Base-by-base conservation (phyloP, 139 green algal species). In the Coccomyxa sp. region DNA sequence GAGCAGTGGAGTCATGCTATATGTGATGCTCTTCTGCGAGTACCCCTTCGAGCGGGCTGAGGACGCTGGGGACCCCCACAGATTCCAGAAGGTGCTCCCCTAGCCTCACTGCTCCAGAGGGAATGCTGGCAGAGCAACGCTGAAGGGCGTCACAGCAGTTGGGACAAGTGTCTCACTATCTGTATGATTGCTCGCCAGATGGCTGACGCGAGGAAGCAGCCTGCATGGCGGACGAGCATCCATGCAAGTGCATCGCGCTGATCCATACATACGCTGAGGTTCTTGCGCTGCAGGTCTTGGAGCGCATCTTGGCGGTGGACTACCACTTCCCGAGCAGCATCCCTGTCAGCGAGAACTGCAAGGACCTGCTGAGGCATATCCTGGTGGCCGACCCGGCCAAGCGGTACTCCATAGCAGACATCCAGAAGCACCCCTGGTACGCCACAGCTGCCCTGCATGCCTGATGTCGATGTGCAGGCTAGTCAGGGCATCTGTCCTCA, bases 11-110 rank as follows among this genome's bases (percentile, higher is more conserved):
- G 93, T 97, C 8, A 94, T 92, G 79, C 86, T 97, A 41, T 97
- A 95, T 79, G 92, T 95, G 33, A 97, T 97, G 93, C 83, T 97
- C n/a, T 91, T 87, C 79, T 83, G 84, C 39, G 69, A 76, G 68
- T 94, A 94, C 55, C 90, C 90, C 0, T 94, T 94, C 55, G 90
- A 94, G 83, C 76, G 81, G 37, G 76, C 77, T 10, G 64, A 79
- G 34, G 81, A 85, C 64, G 41, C 55, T 38, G 68, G 69, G 0
- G 80, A 84, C 8, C 24, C 70, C 7, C 73, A 73, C 29, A 64
- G 78, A 40, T 82, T 70, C 36, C 35, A 33, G 27, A 38, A 39
- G 37, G 40, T 37, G 39, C 14, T 22, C 34, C 34, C 12, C 70
- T 22, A n/a, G n/a, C n/a, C n/a, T n/a, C n/a, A n/a, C n/a, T n/a